Conservation (phyloP, 495 filamentous ascomycete genomes). For the Pyronema omphalodes region DNA sequence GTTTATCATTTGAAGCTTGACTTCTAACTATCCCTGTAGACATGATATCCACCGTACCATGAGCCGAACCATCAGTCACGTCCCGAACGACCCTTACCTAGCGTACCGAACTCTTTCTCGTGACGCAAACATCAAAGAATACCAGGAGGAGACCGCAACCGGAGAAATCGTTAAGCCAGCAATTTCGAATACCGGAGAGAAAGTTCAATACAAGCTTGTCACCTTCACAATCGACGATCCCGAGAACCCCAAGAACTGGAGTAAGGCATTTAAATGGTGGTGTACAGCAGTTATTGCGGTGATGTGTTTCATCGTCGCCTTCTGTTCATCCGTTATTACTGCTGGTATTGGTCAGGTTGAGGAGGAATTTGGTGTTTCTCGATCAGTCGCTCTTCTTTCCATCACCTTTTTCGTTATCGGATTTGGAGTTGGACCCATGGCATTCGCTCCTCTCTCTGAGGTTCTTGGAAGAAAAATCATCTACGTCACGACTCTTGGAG, state of each 20-base stretch:
- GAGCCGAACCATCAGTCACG: slow-evolving; percentile 1
- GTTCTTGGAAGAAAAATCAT: slow-evolving; percentile 49
- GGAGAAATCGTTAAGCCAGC: slow-evolving; percentile 42
- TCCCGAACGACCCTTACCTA: slow-evolving; percentile 29
- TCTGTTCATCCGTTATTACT: slow-evolving; percentile 46
- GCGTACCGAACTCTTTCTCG: slow-evolving; percentile 43
- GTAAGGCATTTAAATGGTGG: slow-evolving; percentile 44
- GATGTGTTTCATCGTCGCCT: slow-evolving; percentile 48
- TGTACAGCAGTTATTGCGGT: slow-evolving; percentile 46
- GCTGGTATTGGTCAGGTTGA: slow-evolving; percentile 44
- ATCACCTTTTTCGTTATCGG: slow-evolving; percentile 64
- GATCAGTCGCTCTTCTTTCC: slow-evolving; percentile 46
- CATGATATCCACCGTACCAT: slow-evolving; percentile 1
- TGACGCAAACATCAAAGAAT: slow-evolving; percentile 45
- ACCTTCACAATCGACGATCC: slow-evolving; percentile 48
- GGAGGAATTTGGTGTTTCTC: slow-evolving; percentile 41
- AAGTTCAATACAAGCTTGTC: slow-evolving; percentile 50
- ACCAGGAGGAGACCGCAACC: slow-evolving; percentile 36
- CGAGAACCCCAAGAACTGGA: slow-evolving; percentile 53
- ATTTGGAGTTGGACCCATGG: slow-evolving; percentile 66
- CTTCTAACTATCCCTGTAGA: neutral
- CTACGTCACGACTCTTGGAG: slow-evolving; percentile 41
- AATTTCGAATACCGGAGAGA: slow-evolving; percentile 33
- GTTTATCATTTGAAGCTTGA: neutral
- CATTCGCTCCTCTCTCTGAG: slow-evolving; percentile 60